Evolutionary conservation across 2,329 filamentous ascomycete species (phyloP), one percentile per base, ranked within the genome.

Genomic region (Fusarium oligoseptatum): DNA sequence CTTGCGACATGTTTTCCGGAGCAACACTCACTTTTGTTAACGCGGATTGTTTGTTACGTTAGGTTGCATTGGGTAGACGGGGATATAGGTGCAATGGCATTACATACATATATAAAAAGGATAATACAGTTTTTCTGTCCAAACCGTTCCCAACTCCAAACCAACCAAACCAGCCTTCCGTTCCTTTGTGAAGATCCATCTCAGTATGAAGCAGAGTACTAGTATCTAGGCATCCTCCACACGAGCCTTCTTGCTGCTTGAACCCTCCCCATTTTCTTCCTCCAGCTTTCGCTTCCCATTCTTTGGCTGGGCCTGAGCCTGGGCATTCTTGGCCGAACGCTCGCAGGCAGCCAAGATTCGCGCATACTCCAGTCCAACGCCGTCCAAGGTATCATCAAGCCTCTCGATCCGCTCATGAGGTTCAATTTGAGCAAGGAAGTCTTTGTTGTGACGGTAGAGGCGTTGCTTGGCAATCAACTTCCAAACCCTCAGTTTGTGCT

Each of bases 401-500:
- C 93, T 94, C 67, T 93, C 89, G 9, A 93, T 89, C 39, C 93
- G 88, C 81, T 96, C 93, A 0, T 84, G 81, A 6, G 86, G 85
- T 64, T 94, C 93, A 45, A 96, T 84, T 81, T 95, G 92, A 41
- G 89, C 88, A 14, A 97, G 86, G 3, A 89, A 83, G 76, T 95
- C 92, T 67, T 88, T 88, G 79, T 97, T 96, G 77, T 95, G 93
- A 52, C 89, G 88, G 80, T 94, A 95, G 5, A 97, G 85, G 39
- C 94, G 87, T 77, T 94, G 89, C 84, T 97, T 97, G n/a, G 92
- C 90, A 48, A 94, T 86, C 27, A 96, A 82, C 34, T 92, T 87
- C 93, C 93, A 97, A 52, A 94, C 88, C 72, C 87, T 89, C 80
- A 93, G 93, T 60, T 88, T 86, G 29, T 92, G 87, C 74, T 91